Base-by-base conservation (phyloP, 2,329 filamentous ascomycete genomes). In the Dothideomycetes sp. region DNA sequence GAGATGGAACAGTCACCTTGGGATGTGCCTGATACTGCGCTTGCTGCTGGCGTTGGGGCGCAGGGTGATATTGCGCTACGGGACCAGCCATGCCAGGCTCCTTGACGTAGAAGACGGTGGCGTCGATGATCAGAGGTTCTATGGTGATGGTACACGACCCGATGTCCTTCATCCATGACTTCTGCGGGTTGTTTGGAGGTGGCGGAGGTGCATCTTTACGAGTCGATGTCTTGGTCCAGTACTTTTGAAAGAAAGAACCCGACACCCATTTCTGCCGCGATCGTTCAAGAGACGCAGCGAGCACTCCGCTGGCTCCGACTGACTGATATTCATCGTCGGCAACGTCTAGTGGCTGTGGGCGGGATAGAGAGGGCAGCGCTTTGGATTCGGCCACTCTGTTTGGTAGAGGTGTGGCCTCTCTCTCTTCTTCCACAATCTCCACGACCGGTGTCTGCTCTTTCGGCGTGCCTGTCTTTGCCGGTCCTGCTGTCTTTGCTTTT, bases 41-140 rank as follows among this genome's bases (percentile, higher is more conserved):
- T 19, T 49, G 45, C 27, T 41, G 42, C 19, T 45, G 47, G 15
- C 47, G 43, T 29, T 38, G 31, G 14, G 17, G 38, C 14, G 15
- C 10, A 29, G 24, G 30, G 8, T 35, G 36, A 35, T 49, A 47
- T 49, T 43, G 29, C 39, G 38, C 19, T 45, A 41, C 38, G 49
- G 46, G 34, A 19, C 39, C 39, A 12, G 22, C 22, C 22, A 46
- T 45, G 42, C 18, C 63, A 5, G 72, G 67, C 38, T 82, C 79
- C 52, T 83, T 82, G 43, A 86, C 77, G 15, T 74, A 72, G 53
- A 72, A 87, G 66, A 87, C 75, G 34, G 74, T 80, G 12, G 82
- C 83, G 48, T 87, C 81, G 49, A 91, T 76, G 32, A 83, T 74
- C 54, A 91, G 83, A 33, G 85, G 85, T 57, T 88, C 84, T 44